Evolutionary conservation across 1,284 basidiomycete species (phyloP).

Genomic region (Amylostereum chailletii): DNA sequence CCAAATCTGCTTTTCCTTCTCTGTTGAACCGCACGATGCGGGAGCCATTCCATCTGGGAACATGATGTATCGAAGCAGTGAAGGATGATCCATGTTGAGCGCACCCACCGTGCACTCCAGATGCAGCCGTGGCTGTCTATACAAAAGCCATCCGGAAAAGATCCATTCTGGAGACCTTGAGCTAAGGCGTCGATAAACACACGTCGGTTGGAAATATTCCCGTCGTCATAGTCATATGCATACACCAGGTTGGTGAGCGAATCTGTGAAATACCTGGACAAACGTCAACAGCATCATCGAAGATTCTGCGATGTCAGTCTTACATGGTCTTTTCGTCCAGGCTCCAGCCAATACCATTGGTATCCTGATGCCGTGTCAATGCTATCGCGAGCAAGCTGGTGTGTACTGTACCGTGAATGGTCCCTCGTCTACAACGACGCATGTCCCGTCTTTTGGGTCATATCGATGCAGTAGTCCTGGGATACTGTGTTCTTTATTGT

Average conservation of each 20-base stretch:
- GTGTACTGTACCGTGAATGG: constrained; percentile 48
- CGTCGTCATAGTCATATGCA: constrained; percentile 55
- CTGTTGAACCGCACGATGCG: constrained; percentile 45
- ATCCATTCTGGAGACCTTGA: constrained; percentile 37
- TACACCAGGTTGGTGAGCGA: constrained; percentile 55
- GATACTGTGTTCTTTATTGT: constrained; percentile 37
- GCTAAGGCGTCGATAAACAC: constrained; percentile 47
- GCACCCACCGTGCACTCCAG: constrained; percentile 55
- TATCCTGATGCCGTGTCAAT: constrained; percentile 19
- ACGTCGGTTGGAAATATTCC: constrained; percentile 44
- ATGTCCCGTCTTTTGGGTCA: constrained; percentile 38
- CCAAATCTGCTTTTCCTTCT: constrained; percentile 43
- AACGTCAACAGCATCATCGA: no score
- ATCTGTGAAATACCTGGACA: constrained; percentile 57
- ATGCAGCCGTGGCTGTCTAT: constrained; percentile 54
- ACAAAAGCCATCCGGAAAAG: constrained; percentile 58
- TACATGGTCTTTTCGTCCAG: constrained; percentile 52
- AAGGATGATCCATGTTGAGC: constrained; percentile 2
- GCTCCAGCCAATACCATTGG: constrained; percentile 59
- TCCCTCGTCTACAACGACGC: constrained; percentile 47
- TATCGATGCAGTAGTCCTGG: constrained; percentile 53
- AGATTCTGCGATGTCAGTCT: constrained; percentile 12
- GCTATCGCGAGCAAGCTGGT: constrained; percentile 24
- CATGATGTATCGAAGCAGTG: constrained; percentile 6
- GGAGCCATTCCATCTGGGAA: constrained; percentile 52